These are phyloP conservation scores for Penicillium janthinellum DNA, from an alignment of 2,329 filamentous ascomycete genomes.

Conservation along the genomic window DNA sequence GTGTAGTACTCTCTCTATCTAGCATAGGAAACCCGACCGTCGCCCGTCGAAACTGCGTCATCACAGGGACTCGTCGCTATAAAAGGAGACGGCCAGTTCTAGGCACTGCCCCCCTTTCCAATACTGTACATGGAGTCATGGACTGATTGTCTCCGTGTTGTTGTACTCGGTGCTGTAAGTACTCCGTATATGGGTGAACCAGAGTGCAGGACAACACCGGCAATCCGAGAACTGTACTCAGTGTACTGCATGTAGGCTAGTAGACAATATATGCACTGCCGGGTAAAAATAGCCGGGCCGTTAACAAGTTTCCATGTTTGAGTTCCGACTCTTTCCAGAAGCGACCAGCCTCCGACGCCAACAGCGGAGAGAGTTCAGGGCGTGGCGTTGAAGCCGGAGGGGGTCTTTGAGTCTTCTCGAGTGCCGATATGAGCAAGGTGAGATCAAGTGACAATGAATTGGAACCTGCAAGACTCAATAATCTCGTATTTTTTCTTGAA, in stretches of 20 bases:
- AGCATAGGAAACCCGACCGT: background rate
- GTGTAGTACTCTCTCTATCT: background rate
- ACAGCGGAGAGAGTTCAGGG: background rate
- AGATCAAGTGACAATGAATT: no score
- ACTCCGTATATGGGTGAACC: no score
- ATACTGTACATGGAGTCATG: background rate
- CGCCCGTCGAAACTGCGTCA: background rate
- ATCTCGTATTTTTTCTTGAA: background rate
- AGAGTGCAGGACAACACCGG: no score
- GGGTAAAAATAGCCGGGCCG: background rate
- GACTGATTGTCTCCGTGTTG: no score
- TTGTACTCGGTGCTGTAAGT: no score
- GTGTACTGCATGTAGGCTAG: no score
- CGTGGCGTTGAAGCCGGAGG: background rate
- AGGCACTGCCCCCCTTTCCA: background rate
- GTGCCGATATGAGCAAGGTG: background rate
- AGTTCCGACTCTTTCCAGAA: slow-evolving; percentile 1
- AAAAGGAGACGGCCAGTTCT: background rate
- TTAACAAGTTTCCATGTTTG: slow-evolving; percentile 2
- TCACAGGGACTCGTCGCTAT: background rate
- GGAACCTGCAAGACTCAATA: background rate
- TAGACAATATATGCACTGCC: background rate
- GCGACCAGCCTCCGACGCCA: slow-evolving; percentile 3
- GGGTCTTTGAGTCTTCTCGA: background rate
- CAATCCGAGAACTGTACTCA: no score